phyloP scores from a whole-genome alignment of 2,329 filamentous ascomycete genomes.

The Sphaerulina populicola region DNA sequence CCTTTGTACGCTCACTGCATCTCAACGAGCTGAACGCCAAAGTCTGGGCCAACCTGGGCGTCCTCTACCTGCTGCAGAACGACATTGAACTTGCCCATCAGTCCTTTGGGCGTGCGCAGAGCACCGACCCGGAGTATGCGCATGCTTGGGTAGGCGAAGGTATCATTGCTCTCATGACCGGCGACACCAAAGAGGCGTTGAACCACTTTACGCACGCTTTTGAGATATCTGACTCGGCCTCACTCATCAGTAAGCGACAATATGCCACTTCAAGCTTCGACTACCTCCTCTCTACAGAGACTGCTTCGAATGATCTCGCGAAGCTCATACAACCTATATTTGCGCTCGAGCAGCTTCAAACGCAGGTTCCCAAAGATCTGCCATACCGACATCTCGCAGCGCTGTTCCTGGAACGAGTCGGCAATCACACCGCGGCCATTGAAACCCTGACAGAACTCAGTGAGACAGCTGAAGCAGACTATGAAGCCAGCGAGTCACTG shows the following conservation, averaged over 20 bases:
- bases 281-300: slow-evolving; percentile 55
- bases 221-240: slow-evolving; percentile 76
- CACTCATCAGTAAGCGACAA: slow-evolving; percentile 63
- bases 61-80: slow-evolving; percentile 73
- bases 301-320: slow-evolving; percentile 46
- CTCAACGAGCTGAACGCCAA: slow-evolving; percentile 76
- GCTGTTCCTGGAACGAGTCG: slow-evolving; percentile 71
- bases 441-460: slow-evolving; percentile 59
- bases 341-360: slow-evolving; percentile 70
- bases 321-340: slow-evolving; percentile 77
- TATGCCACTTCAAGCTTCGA: slow-evolving; percentile 80
- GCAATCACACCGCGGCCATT: slow-evolving; percentile 58
- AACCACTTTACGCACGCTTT: slow-evolving; percentile 88
- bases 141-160: slow-evolving; percentile 93
- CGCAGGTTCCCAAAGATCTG: slow-evolving; percentile 61
- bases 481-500: slow-evolving; percentile 72
- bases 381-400: slow-evolving; percentile 69
- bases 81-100: slow-evolving; percentile 82
- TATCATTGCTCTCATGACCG: slow-evolving; percentile 67
- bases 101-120: slow-evolving; percentile 83
- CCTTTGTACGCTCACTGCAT: slow-evolving; percentile 85
- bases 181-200: slow-evolving; percentile 67
- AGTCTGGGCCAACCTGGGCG: slow-evolving; percentile 84
- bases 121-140: slow-evolving; percentile 85
- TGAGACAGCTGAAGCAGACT: slow-evolving; percentile 64